Conservation (phyloP, 805 yeast genomes). For the Crinitomyces ghanaensis region DNA sequence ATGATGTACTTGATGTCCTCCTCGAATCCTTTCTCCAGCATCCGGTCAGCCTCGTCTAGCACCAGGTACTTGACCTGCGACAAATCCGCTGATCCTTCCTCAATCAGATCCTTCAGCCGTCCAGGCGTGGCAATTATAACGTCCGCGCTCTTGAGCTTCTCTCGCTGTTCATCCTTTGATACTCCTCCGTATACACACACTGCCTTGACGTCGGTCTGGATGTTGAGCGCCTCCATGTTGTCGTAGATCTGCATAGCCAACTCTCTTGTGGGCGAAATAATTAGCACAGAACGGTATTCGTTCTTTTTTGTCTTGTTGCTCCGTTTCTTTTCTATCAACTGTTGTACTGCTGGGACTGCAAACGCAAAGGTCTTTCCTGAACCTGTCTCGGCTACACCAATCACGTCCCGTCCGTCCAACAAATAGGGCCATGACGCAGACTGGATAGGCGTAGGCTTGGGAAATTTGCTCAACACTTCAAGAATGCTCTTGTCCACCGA, state of each 20-base stretch:
- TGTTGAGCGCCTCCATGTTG: slow-evolving; percentile 55
- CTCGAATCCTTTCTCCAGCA: slow-evolving; percentile 97
- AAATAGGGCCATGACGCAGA: slow-evolving; percentile 91
- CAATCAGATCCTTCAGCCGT: slow-evolving; percentile 76
- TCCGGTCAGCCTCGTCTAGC: slow-evolving; percentile 96
- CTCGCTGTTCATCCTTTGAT: slow-evolving; percentile 83
- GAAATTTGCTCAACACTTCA: slow-evolving; percentile 57
- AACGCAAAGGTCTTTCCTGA: slow-evolving; percentile 97
- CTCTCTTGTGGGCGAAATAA: slow-evolving; percentile 95
- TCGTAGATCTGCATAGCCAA: slow-evolving; percentile 90
- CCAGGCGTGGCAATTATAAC: slow-evolving; percentile 98
- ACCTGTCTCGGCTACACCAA: slow-evolving; percentile 98
- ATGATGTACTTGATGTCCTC: slow-evolving; percentile 86
- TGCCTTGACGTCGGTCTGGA: slow-evolving; percentile 50
- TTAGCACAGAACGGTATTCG: slow-evolving; percentile 52
- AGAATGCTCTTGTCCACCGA: slow-evolving; percentile 41
- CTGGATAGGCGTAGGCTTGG: slow-evolving; percentile 93
- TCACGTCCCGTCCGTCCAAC: slow-evolving; percentile 66
- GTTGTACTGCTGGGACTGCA: slow-evolving; percentile 91
- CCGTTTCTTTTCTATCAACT: slow-evolving; percentile 39
- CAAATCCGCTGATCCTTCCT: slow-evolving; percentile 74
- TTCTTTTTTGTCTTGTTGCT: too few relatives aligned
- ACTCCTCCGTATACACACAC: slow-evolving; percentile 96
- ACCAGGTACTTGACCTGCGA: slow-evolving; percentile 64
- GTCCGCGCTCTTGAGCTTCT: slow-evolving; percentile 48